These are phyloP conservation scores for Purpureocillium takamizusanense DNA, from an alignment of 2,329 filamentous ascomycete genomes.

Conservation along the genomic window DNA sequence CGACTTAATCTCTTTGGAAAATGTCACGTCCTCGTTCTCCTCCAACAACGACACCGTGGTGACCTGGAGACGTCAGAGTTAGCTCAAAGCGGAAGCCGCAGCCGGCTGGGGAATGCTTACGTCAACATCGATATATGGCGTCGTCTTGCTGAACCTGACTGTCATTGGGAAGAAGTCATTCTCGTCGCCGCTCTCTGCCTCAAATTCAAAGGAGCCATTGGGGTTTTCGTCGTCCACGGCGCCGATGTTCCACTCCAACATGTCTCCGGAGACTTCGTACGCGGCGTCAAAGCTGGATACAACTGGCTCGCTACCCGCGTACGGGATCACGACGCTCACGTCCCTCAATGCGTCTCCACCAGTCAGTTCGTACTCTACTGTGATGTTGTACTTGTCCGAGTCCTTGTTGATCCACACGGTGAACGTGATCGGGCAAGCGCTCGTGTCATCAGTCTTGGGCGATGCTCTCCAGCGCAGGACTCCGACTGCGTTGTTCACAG, in stretches of 20 bases:
- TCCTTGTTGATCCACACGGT: slow-evolving; percentile 96
- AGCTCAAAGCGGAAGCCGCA: slow-evolving; percentile 14
- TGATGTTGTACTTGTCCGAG: slow-evolving; percentile 76
- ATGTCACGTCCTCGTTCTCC: slow-evolving; percentile 69
- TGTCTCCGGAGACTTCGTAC: slow-evolving; percentile 89
- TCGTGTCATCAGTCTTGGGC: slow-evolving; percentile 70
- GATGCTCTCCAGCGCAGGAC: slow-evolving; percentile 88
- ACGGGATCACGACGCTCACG: slow-evolving; percentile 82
- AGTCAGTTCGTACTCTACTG: slow-evolving; percentile 90
- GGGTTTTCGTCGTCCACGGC: slow-evolving; percentile 73
- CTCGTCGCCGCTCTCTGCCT: slow-evolving; percentile 78
- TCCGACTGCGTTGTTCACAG: slow-evolving; percentile 85
- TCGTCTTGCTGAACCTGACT: slow-evolving; percentile 76
- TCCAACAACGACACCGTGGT: slow-evolving; percentile 61
- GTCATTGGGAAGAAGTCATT: slow-evolving; percentile 98
- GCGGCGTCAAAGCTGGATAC: slow-evolving; percentile 90
- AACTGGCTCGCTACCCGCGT: slow-evolving; percentile 71
- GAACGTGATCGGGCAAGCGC: slow-evolving; percentile 84
- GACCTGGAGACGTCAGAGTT: slow-evolving; percentile 33
- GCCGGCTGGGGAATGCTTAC: slow-evolving; percentile 45
- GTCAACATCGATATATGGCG: slow-evolving; percentile 86
- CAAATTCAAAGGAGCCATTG: slow-evolving; percentile 89
- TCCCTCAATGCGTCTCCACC: slow-evolving; percentile 71
- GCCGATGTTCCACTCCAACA: slow-evolving; percentile 88
- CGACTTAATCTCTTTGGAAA: slow-evolving; percentile 74